phyloP scores from a whole-genome alignment of 495 filamentous ascomycete species.

The Parmelia sp. region DNA sequence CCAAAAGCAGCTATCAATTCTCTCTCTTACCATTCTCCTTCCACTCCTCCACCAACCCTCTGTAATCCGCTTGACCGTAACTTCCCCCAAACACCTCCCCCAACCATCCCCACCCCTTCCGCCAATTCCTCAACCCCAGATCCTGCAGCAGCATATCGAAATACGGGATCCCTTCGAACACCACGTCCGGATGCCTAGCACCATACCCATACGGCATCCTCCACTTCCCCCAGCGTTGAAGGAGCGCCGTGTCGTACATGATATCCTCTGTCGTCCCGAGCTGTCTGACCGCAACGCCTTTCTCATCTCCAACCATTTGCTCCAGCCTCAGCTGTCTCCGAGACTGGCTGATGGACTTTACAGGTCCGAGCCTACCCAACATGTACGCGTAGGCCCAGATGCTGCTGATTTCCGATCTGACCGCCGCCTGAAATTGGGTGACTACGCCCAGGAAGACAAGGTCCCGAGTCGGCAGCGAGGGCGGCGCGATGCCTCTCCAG shows the following conservation, averaged over 20 bases:
- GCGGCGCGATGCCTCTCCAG: constrained; percentile 21
- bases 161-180: constrained; percentile 74
- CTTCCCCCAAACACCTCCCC: constrained; percentile 39
- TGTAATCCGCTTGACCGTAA: constrained; percentile 56
- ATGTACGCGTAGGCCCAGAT: constrained; percentile 24
- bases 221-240: constrained; percentile 63
- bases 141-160: constrained; percentile 64
- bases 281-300: constrained; percentile 2
- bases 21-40: not conserved
- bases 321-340: not conserved
- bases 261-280: constrained; percentile 23
- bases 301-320: not conserved
- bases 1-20: not conserved
- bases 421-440: not conserved
- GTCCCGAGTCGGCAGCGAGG: constrained; percentile 8
- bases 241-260: constrained; percentile 54
- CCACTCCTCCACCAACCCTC: constrained; percentile 54
- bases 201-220: constrained; percentile 62
- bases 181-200: constrained; percentile 58
- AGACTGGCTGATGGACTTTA: constrained; percentile 5
- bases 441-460: constrained; percentile 23
- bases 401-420: constrained; percentile 12
- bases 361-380: constrained; percentile 4
- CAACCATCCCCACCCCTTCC: constrained; percentile 41
- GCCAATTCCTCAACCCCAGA: constrained; percentile 45